Percentiles rank a stretch among this genome's conserved stretches.
Evolutionary conservation across 2,329 filamentous ascomycete genomes (phyloP).

Genomic region (Bretziella fagacearum): DNA sequence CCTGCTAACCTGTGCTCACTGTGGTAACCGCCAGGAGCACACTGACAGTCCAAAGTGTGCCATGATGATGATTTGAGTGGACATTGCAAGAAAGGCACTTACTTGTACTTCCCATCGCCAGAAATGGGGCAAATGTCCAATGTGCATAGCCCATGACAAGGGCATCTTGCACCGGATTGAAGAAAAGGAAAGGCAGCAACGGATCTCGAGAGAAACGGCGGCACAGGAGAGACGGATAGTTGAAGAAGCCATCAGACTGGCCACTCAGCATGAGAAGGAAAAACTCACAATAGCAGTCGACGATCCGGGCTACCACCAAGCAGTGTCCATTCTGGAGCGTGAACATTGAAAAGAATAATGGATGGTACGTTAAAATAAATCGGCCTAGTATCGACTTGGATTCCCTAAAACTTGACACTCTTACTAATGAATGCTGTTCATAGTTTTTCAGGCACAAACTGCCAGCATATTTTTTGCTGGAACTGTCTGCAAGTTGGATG

Average conservation of each 20-base stretch:
- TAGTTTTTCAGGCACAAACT: neutral
- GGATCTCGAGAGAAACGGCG: neutral
- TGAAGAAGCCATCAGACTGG: neutral
- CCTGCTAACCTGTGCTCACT: neutral
- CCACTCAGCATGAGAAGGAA: neutral
- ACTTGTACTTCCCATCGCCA: neutral
- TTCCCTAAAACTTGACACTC: no score
- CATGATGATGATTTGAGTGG: neutral
- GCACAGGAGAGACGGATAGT: neutral
- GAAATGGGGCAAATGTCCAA: neutral
- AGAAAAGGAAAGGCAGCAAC: neutral
- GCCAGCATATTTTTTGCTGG: neutral
- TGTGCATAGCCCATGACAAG: neutral
- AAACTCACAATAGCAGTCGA: neutral
- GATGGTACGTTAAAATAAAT: neutral
- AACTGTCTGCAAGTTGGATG: neutral
- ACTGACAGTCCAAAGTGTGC: neutral
- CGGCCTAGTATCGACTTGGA: neutral
- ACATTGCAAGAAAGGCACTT: neutral
- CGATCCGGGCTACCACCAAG: neutral
- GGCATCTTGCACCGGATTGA: neutral
- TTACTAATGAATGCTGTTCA: no score
- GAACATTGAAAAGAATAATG: neutral
- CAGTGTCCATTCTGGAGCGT: neutral
- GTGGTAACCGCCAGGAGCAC: neutral